Percentiles rank a stretch among this genome's conserved stretches.
Evolutionary conservation across 345 rosid species (phyloP).

Genomic region (Euclidium syriacum): DNA sequence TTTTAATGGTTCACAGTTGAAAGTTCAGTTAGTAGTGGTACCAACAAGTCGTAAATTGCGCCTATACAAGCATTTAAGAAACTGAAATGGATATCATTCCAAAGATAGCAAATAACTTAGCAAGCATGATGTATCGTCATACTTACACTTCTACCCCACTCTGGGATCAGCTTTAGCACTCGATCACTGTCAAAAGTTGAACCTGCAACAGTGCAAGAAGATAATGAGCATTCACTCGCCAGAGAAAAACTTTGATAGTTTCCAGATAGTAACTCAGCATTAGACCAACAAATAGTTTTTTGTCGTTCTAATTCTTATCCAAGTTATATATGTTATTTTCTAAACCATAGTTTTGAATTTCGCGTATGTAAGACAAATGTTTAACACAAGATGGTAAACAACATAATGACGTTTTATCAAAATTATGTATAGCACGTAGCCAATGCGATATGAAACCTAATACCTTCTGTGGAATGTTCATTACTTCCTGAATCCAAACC

Average conservation of each 20-base stretch:
- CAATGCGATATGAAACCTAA: slow-evolving; percentile 17
- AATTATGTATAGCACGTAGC: not conserved
- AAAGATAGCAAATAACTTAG: slow-evolving; percentile 4
- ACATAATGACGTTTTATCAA: not conserved
- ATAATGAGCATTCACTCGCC: slow-evolving; percentile 18
- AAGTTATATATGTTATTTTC: not conserved
- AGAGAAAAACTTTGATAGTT: slow-evolving; percentile 5
- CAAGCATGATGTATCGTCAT: not conserved
- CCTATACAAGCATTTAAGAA: not conserved
- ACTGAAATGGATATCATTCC: slow-evolving; percentile 1
- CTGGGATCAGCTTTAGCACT: slow-evolving; percentile 60
- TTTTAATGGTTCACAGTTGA: not conserved
- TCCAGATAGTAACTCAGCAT: slow-evolving; percentile 6
- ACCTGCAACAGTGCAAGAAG: slow-evolving; percentile 39
- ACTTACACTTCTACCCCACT: slow-evolving; percentile 88
- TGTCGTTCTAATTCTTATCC: not conserved
- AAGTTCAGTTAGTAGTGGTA: not conserved
- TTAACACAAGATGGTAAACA: not conserved
- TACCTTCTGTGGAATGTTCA: slow-evolving; percentile 39
- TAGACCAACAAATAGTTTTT: not conserved
- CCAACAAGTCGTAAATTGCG: not conserved
- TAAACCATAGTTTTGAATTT: not conserved
- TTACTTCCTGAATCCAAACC: slow-evolving; percentile 36
- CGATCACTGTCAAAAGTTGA: slow-evolving; percentile 49
- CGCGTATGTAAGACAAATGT: not conserved